Conservation (phyloP, 495 filamentous ascomycete genomes). For the Aspergillus saccharolyticus region DNA sequence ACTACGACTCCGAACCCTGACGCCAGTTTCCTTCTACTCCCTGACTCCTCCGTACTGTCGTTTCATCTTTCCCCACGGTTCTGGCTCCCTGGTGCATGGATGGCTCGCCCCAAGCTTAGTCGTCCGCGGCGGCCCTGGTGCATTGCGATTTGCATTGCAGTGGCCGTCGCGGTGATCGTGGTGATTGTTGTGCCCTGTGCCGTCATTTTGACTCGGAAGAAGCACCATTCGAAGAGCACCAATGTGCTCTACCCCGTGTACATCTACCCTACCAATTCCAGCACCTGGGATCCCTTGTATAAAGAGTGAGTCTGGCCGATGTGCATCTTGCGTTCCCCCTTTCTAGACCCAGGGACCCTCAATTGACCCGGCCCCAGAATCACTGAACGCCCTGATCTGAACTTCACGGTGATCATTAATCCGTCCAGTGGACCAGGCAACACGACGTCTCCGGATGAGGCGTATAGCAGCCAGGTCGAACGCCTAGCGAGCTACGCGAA, state of each 20-base stretch:
- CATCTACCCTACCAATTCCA: constrained; percentile 35
- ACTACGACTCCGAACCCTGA: neutral
- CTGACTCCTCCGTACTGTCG: neutral
- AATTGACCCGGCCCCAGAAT: constrained; percentile 16
- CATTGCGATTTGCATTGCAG: constrained; percentile 4
- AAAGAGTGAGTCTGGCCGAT: constrained; percentile 14
- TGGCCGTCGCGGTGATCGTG: constrained; percentile 12
- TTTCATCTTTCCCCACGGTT: neutral
- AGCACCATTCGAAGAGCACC: constrained; percentile 14
- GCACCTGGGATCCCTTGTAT: constrained; percentile 41
- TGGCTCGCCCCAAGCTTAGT: constrained; percentile 4
- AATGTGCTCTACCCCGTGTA: constrained; percentile 49
- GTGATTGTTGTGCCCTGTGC: constrained; percentile 15
- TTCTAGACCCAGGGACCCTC: neutral
- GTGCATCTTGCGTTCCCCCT: neutral
- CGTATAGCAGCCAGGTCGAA: constrained; percentile 30
- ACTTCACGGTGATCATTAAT: constrained; percentile 44
- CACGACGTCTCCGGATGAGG: constrained; percentile 21
- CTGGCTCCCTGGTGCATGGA: constrained; percentile 4
- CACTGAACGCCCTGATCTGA: constrained; percentile 26
- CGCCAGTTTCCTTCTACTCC: neutral
- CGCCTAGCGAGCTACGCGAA: constrained; percentile 40
- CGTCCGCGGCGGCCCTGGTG: constrained; percentile 14
- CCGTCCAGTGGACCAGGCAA: constrained; percentile 42
- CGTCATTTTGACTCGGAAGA: constrained; percentile 9